Percentiles rank a stretch among this genome's conserved stretches.
phyloP scores from a whole-genome alignment of 176 grass and related monocot genomes.

The Canna indica region DNA sequence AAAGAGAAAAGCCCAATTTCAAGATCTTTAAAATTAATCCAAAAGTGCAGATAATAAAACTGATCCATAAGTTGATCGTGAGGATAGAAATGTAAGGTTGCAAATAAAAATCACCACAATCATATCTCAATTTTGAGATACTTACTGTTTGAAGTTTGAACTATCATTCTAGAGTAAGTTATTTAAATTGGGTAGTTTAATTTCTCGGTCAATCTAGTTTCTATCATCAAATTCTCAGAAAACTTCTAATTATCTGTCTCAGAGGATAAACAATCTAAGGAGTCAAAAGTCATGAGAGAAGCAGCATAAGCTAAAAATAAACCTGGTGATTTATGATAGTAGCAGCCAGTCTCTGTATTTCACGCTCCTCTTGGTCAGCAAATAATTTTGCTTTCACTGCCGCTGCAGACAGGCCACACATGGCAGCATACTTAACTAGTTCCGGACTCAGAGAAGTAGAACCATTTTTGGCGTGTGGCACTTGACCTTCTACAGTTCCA shows the following conservation, averaged over 20 bases:
- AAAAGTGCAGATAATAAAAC: too few species aligned
- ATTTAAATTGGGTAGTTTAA: too few species aligned
- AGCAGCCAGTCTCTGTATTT: slow-evolving; percentile 84
- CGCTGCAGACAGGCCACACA: slow-evolving; percentile 68
- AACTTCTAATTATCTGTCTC: not conserved
- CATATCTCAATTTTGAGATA: too few species aligned
- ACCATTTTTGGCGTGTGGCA: slow-evolving; percentile 24
- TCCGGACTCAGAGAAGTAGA: slow-evolving; percentile 36
- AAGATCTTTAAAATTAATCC: too few species aligned
- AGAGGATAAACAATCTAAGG: not conserved
- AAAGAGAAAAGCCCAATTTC: too few species aligned
- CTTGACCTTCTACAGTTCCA: slow-evolving; percentile 6
- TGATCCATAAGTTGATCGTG: too few species aligned
- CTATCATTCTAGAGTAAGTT: too few species aligned
- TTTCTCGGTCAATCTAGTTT: too few species aligned
- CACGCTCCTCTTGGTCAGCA: slow-evolving; percentile 90
- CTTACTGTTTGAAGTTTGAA: too few species aligned
- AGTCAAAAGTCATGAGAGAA: not conserved
- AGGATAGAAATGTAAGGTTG: too few species aligned
- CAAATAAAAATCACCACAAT: too few species aligned
- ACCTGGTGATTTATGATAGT: slow-evolving; percentile 91
- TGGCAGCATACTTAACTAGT: slow-evolving; percentile 59
- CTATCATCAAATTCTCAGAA: not conserved
- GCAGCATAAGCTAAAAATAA: not conserved
- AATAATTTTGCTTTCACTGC: slow-evolving; percentile 90